A percentile compares a stretch with the other conserved stretches of the same genome.
Conservation (phyloP, 768 basidiomycete genomes). For the Kondoa subrosea region DNA sequence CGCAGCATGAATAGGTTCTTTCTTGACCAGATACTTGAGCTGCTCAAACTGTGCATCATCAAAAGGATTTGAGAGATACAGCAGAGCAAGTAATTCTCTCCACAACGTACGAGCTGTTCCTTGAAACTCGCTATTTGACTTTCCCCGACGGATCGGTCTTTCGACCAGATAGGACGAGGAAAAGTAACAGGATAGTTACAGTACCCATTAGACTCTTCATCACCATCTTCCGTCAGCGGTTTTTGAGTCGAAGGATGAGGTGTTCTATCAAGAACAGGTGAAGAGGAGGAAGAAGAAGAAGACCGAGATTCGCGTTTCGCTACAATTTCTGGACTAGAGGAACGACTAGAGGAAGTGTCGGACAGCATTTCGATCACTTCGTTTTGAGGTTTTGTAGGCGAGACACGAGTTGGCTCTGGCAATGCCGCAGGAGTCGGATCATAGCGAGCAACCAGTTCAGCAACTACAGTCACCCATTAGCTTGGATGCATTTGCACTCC, state of each 20-base stretch:
- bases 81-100: too few species aligned
- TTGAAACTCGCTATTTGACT: neutral
- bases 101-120: too few species aligned
- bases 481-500: too few species aligned
- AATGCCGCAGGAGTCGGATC: too few species aligned
- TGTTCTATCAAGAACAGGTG: neutral
- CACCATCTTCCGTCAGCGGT: slow-evolving; percentile 12
- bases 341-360: too few species aligned
- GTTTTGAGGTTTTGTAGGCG: too few species aligned
- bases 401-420: too few species aligned
- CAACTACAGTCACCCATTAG: too few species aligned
- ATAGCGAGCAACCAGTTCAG: too few species aligned
- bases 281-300: neutral
- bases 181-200: neutral
- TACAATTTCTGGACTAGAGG: neutral
- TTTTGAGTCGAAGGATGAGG: neutral
- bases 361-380: too few species aligned
- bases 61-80: too few species aligned
- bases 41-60: too few species aligned
- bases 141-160: neutral
- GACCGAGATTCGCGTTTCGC: neutral
- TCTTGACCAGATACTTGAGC: neutral
- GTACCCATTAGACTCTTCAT: neutral
- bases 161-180: neutral
- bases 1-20: neutral